Evolutionary conservation across 306 rosid species (phyloP).

Genomic region (Oxytropis ochrocephala): DNA sequence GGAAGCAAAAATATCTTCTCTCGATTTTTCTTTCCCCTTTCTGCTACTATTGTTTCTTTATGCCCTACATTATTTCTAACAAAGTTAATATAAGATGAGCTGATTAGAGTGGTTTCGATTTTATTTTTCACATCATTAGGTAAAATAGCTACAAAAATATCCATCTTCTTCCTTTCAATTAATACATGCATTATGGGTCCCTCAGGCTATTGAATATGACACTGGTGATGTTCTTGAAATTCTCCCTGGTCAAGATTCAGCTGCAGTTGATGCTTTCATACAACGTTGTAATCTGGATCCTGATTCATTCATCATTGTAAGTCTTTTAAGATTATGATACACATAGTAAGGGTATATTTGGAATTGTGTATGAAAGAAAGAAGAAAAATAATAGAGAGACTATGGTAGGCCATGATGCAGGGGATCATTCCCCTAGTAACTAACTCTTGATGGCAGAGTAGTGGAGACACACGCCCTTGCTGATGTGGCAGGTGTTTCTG

Average conservation of each 20-base stretch:
- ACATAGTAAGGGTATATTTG: too few species aligned
- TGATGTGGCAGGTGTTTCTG: too few species aligned
- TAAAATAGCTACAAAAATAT: slow-evolving; percentile 13
- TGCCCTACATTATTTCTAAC: too few species aligned
- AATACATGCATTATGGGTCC: slow-evolving; percentile 1
- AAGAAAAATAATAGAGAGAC: too few species aligned
- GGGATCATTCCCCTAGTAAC: too few species aligned
- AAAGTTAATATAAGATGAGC: not conserved
- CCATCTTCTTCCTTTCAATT: slow-evolving; percentile 16
- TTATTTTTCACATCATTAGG: not conserved
- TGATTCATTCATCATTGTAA: slow-evolving; percentile 66
- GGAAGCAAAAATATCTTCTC: too few species aligned
- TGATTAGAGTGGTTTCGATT: not conserved
- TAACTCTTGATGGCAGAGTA: too few species aligned
- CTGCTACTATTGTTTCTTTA: not conserved
- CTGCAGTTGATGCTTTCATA: slow-evolving; percentile 67
- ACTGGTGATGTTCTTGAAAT: slow-evolving; percentile 74
- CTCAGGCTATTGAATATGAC: slow-evolving; percentile 56
- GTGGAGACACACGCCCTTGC: too few species aligned
- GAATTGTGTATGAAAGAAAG: too few species aligned
- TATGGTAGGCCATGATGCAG: too few species aligned
- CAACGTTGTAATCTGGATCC: slow-evolving; percentile 74
- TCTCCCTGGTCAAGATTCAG: slow-evolving; percentile 71
- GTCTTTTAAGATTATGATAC: slow-evolving; percentile 34
- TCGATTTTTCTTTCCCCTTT: too few species aligned